These are phyloP conservation scores for Beauveria scarabaeidicola DNA, from an alignment of 2,329 filamentous ascomycete genomes.

Conservation along the genomic window DNA sequence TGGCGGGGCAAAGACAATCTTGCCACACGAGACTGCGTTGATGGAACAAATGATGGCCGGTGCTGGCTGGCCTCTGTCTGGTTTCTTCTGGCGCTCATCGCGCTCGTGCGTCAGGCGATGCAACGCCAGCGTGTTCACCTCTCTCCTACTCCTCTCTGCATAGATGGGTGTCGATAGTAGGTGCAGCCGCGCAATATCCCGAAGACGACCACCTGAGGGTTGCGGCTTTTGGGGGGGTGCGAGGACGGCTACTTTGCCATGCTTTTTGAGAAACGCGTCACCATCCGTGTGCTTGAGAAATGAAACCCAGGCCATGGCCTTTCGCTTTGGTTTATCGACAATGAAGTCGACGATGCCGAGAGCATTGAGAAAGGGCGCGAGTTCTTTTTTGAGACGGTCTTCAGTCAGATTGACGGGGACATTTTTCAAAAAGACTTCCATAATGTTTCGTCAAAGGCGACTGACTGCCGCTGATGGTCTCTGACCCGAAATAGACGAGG, in stretches of 20 bases:
- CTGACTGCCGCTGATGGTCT: neutral
- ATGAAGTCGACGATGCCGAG: constrained; percentile 35
- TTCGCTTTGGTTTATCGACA: constrained; percentile 33
- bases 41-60: neutral
- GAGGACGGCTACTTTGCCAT: constrained; percentile 21
- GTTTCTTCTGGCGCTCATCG: neutral
- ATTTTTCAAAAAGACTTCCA: constrained; percentile 39
- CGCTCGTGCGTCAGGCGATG: constrained; percentile 21
- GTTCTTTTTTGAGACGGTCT: constrained; percentile 26
- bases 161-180: constrained; percentile 23
- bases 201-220: neutral
- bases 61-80: neutral
- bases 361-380: constrained; percentile 30
- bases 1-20: constrained; percentile 29
- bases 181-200: constrained; percentile 21
- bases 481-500: neutral
- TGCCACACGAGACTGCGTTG: constrained; percentile 29
- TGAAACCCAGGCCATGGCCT: constrained; percentile 28
- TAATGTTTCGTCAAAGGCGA: constrained; percentile 16
- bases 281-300: constrained; percentile 35
- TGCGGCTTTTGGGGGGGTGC: neutral
- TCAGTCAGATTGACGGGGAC: constrained; percentile 34
- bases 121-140: constrained; percentile 17
- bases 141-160: constrained; percentile 25
- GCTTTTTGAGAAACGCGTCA: constrained; percentile 30